phyloP scores from a whole-genome alignment of 2,329 filamentous ascomycete species.

The Clarireedia paspali region DNA sequence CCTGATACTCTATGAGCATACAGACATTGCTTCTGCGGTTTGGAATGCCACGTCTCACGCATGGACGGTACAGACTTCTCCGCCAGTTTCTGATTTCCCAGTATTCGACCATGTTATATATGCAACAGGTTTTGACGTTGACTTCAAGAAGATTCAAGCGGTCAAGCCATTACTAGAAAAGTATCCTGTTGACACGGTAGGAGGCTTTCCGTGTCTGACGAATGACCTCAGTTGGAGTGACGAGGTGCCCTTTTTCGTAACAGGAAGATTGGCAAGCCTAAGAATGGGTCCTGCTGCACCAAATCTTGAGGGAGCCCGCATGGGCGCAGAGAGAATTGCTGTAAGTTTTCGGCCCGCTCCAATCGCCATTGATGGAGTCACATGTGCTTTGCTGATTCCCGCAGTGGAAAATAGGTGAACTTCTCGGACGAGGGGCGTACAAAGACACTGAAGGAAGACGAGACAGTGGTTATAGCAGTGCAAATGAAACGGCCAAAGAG shows the following conservation, averaged over 20 bases:
- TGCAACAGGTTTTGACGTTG: constrained; percentile 62
- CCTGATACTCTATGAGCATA: constrained; percentile 15
- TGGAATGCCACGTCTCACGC: constrained; percentile 41
- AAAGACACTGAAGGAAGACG: background rate
- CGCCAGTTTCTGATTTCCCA: constrained; percentile 40
- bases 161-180: constrained; percentile 50
- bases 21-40: constrained; percentile 38
- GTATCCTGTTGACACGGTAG: constrained; percentile 53
- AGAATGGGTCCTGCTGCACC: constrained; percentile 64
- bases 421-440: constrained; percentile 7
- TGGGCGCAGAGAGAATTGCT: constrained; percentile 58
- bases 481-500: constrained; percentile 1
- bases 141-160: constrained; percentile 53
- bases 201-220: constrained; percentile 65
- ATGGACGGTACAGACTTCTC: constrained; percentile 42
- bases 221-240: constrained; percentile 70
- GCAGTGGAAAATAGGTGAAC: constrained; percentile 17
- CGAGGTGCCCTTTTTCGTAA: constrained; percentile 65
- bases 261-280: constrained; percentile 59
- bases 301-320: constrained; percentile 65
- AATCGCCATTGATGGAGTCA: background rate
- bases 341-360: background rate
- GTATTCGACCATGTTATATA: constrained; percentile 33
- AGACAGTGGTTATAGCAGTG: constrained; percentile 14
- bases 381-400: background rate